Percentiles rank a stretch among this genome's conserved stretches.
phyloP scores from a whole-genome alignment of 1,284 basidiomycete species.

The Cutaneotrichosporon sp. region DNA sequence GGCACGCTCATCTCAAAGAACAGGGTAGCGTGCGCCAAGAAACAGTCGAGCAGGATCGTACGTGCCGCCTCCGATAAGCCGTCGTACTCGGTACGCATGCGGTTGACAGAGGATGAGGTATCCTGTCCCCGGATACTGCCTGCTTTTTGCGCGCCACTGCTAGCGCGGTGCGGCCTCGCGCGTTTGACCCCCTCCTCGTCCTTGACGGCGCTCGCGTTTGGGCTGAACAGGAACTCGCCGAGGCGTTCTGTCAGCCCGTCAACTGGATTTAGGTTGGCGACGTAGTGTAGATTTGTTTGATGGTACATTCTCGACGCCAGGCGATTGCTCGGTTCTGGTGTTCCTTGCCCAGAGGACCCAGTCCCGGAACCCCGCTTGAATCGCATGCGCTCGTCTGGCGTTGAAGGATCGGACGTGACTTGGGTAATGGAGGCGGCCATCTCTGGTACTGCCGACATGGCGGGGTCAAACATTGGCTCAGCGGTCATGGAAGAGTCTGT shows the following conservation, averaged over 20 bases:
- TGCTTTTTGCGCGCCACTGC: constrained; percentile 1
- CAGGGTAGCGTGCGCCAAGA: constrained; percentile 40
- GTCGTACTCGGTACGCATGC: constrained; percentile 35
- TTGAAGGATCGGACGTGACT: constrained; percentile 10
- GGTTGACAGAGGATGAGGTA: constrained; percentile 7
- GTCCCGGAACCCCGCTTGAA: background rate
- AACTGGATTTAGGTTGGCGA: constrained; percentile 32
- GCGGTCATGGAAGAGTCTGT: background rate
- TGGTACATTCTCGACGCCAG: constrained; percentile 26
- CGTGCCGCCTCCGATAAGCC: constrained; percentile 39
- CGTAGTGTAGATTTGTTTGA: constrained; percentile 35
- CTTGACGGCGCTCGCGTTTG: constrained; percentile 22
- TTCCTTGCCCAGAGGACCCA: constrained; percentile 19
- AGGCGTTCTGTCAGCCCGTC: constrained; percentile 42
- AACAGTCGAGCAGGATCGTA: constrained; percentile 39
- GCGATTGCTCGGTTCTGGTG: constrained; percentile 10
- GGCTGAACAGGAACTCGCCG: constrained; percentile 48
- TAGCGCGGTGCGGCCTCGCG: constrained; percentile 1
- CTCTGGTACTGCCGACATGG: background rate
- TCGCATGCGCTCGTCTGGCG: constrained; percentile 24
- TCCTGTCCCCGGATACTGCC: background rate
- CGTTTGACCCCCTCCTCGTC: constrained; percentile 27
- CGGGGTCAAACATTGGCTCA: constrained; percentile 2
- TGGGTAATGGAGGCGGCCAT: constrained; percentile 7
- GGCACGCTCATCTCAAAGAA: constrained; percentile 51